Conservation (phyloP, 306 rosid species). For the Begonia peltatifolia region DNA sequence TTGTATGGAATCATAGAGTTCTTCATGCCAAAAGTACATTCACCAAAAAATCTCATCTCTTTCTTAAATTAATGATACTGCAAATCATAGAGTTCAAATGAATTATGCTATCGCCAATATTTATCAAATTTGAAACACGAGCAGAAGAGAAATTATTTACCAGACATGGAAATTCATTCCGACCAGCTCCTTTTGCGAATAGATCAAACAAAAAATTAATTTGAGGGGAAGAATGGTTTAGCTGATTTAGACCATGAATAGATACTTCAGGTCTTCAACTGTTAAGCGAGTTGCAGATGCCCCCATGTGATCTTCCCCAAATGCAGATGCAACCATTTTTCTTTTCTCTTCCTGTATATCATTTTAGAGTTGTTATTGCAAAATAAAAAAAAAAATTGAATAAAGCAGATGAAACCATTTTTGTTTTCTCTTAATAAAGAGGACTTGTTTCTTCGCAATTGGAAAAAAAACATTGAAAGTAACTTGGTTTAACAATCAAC, state of each 20-base stretch:
- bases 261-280: slow-evolving; percentile 87
- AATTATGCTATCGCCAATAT: too few relatives aligned
- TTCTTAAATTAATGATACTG: neutral
- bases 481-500: too few relatives aligned
- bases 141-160: too few relatives aligned
- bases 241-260: slow-evolving; percentile 62
- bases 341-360: slow-evolving; percentile 76
- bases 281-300: slow-evolving; percentile 64
- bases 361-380: neutral
- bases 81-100: too few relatives aligned
- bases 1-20: neutral
- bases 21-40: slow-evolving; percentile 1
- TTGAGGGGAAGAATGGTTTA: slow-evolving; percentile 6
- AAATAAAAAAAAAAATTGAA: too few relatives aligned
- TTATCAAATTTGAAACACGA: too few relatives aligned
- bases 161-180: slow-evolving; percentile 1
- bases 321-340: slow-evolving; percentile 96
- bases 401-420: too few relatives aligned
- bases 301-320: slow-evolving; percentile 87
- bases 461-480: too few relatives aligned
- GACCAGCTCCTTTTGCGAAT: neutral
- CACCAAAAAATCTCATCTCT: slow-evolving; percentile 7
- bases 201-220: slow-evolving; percentile 5
- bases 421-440: too few relatives aligned
- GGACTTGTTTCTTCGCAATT: too few relatives aligned